Conservation (phyloP, 2,329 filamentous ascomycete genomes). For the Claviceps pazoutovae region DNA sequence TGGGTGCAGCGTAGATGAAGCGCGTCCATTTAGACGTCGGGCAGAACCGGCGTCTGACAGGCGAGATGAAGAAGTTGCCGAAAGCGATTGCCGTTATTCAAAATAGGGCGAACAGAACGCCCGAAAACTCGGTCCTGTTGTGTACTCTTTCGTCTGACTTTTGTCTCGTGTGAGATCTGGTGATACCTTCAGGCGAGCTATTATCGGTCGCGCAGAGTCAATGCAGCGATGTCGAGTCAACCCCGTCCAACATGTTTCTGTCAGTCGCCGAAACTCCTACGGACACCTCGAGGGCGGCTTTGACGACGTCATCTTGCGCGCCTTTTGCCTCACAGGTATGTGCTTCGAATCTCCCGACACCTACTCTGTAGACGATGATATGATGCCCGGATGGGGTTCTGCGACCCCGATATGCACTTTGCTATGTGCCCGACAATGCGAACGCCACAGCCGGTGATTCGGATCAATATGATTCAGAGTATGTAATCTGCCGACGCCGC, state of each 20-base stretch:
- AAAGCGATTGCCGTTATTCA: conserved; percentile 37
- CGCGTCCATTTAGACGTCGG: conserved; percentile 79
- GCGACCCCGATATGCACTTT: conserved; percentile 17
- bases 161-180: background rate
- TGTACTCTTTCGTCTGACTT: background rate
- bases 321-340: conserved; percentile 24
- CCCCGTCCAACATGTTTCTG: too few species aligned
- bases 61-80: conserved; percentile 76
- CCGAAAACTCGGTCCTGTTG: conserved; percentile 26
- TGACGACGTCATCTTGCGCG: conserved; percentile 37
- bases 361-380: conserved; percentile 18
- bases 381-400: too few species aligned
- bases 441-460: conserved; percentile 25
- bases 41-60: conserved; percentile 73
- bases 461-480: conserved; percentile 22
- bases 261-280: conserved; percentile 37
- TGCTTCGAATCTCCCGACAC: conserved; percentile 35
- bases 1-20: conserved; percentile 70
- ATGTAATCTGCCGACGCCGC: conserved; percentile 34
- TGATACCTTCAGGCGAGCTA: background rate
- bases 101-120: conserved; percentile 29
- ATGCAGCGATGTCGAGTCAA: too few species aligned
- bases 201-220: background rate
- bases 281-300: conserved; percentile 39
- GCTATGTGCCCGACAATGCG: conserved; percentile 42